Conservation (phyloP, 2,329 filamentous ascomycete species). For the Talaromyces sp. region DNA sequence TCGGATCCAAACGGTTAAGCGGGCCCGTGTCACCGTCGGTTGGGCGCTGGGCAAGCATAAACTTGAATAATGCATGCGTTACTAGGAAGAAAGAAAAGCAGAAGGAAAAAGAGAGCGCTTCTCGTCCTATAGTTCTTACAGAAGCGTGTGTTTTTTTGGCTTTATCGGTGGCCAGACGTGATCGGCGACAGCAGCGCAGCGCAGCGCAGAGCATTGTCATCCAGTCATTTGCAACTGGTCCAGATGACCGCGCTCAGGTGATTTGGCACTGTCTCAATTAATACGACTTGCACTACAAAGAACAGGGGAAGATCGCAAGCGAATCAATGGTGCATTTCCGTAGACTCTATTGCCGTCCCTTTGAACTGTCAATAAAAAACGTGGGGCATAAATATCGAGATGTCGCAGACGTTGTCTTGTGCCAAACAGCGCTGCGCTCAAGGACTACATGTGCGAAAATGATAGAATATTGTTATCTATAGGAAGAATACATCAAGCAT, state of each 20-base stretch:
- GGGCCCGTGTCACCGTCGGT: neutral
- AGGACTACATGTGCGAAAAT: neutral
- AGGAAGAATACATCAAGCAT: neutral
- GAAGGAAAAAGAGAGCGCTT: neutral
- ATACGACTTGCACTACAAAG: neutral
- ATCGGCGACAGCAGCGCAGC: neutral
- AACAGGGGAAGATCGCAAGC: neutral
- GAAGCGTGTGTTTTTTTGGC: neutral
- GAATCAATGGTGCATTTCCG: neutral
- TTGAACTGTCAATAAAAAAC: neutral
- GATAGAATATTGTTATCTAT: neutral
- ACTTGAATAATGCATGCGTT: neutral
- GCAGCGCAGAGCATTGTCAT: neutral
- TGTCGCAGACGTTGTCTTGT: neutral
- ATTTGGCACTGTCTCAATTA: constrained; percentile 8
- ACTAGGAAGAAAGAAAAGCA: neutral
- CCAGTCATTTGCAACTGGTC: neutral
- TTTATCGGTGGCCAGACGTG: neutral
- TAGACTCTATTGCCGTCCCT: neutral
- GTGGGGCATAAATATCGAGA: neutral
- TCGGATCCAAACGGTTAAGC: neutral
- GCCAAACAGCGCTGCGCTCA: neutral
- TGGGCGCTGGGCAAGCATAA: neutral
- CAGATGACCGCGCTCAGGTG: constrained; percentile 10
- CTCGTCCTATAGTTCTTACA: neutral